Conservation (phyloP, 2,329 filamentous ascomycete species). For the Talaromyces marneffei region DNA sequence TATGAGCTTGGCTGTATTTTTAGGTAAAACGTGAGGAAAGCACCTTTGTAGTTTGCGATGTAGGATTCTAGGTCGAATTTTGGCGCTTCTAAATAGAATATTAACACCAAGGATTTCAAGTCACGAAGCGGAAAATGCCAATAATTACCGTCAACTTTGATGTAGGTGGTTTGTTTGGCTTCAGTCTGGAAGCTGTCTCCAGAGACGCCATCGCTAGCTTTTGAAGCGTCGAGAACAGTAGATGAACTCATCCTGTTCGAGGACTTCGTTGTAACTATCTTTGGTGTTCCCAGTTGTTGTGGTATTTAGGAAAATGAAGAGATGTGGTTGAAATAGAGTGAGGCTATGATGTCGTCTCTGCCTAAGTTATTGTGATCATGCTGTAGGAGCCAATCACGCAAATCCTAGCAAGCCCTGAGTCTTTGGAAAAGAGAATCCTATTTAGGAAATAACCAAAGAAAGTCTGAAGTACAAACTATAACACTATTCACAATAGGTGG, state of each 20-base stretch:
- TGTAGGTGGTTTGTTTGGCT: neutral
- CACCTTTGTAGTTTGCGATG: conserved; percentile 81
- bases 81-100: conserved; percentile 55
- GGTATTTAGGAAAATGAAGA: neutral
- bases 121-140: too few relatives aligned
- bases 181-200: neutral
- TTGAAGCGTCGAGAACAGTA: neutral
- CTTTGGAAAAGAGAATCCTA: neutral
- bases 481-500: neutral
- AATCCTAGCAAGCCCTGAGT: neutral
- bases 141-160: conserved; percentile 13
- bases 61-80: conserved; percentile 91
- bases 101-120: neutral
- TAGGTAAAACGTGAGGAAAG: neutral
- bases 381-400: neutral
- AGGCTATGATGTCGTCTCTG: conserved; percentile 4
- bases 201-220: neutral
- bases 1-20: neutral
- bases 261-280: neutral
- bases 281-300: neutral
- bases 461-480: neutral
- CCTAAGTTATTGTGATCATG: neutral
- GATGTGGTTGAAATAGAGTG: neutral
- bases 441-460: neutral
- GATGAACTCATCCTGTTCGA: neutral